Evolutionary conservation across 768 basidiomycete species (phyloP).

Genomic region (Boletales sp.): DNA sequence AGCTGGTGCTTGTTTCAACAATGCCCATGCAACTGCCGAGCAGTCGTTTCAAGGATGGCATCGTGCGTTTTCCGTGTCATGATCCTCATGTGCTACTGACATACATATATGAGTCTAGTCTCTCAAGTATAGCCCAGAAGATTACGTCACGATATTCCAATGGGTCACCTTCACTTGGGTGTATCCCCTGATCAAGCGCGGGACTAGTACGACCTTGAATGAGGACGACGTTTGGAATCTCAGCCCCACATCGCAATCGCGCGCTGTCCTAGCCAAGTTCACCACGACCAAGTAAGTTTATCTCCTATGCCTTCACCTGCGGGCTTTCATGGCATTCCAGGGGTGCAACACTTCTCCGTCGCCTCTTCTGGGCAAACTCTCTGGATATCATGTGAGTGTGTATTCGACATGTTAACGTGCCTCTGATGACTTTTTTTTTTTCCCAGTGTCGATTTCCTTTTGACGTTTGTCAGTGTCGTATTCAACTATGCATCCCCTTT

Average conservation of each 20-base stretch:
- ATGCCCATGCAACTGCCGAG: slow-evolving; percentile 74
- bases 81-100: background rate
- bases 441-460: slow-evolving; percentile 54
- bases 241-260: slow-evolving; percentile 64
- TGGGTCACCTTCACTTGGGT: slow-evolving; percentile 77
- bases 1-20: slow-evolving; percentile 46
- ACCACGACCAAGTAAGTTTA: slow-evolving; percentile 20
- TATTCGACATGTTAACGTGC: background rate
- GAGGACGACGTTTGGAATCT: slow-evolving; percentile 72
- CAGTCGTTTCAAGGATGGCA: slow-evolving; percentile 46
- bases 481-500: slow-evolving; percentile 83
- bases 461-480: slow-evolving; percentile 65
- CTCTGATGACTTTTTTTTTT: background rate
- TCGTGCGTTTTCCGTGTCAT: slow-evolving; percentile 43
- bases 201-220: slow-evolving; percentile 51
- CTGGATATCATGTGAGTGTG: slow-evolving; percentile 38
- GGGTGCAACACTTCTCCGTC: slow-evolving; percentile 36
- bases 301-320: background rate
- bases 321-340: slow-evolving; percentile 9
- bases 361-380: slow-evolving; percentile 44
- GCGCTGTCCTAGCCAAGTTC: slow-evolving; percentile 57
- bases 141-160: slow-evolving; percentile 67
- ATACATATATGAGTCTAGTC: slow-evolving; percentile 13
- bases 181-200: slow-evolving; percentile 55
- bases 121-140: slow-evolving; percentile 50